Evolutionary conservation across 2,329 filamentous ascomycete genomes (phyloP).

Genomic region (Gremmenia infestans): DNA sequence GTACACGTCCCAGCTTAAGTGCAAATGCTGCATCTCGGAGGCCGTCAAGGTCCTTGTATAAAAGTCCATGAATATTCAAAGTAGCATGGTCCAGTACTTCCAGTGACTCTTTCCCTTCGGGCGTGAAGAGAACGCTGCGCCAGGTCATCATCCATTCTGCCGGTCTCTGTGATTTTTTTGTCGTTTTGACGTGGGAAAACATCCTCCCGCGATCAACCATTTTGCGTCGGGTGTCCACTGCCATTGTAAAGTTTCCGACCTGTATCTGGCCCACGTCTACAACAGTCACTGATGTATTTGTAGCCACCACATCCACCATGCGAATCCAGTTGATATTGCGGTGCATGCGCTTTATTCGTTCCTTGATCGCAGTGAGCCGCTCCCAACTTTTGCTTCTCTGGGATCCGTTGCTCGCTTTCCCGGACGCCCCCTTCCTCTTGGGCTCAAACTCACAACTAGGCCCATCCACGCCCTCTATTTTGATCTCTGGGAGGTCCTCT

Average conservation of each 20-base stretch:
- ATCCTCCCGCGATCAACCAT: constrained; percentile 86
- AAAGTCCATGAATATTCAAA: constrained; percentile 84
- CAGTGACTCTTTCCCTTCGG: constrained; percentile 75
- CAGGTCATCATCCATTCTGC: constrained; percentile 92
- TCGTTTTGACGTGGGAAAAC: constrained; percentile 72
- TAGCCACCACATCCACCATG: constrained; percentile 82
- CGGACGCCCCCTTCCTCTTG: constrained; percentile 17
- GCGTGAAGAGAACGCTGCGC: constrained; percentile 82
- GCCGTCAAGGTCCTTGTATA: constrained; percentile 81
- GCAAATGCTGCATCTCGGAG: constrained; percentile 86
- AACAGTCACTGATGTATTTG: constrained; percentile 71
- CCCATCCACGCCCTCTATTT: constrained; percentile 21
- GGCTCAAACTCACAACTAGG: constrained; percentile 17
- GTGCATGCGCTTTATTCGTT: constrained; percentile 81
- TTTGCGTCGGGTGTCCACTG: constrained; percentile 86
- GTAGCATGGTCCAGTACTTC: constrained; percentile 86
- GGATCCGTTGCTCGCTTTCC: constrained; percentile 26
- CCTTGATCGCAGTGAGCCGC: constrained; percentile 71
- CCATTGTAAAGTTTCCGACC: constrained; percentile 76
- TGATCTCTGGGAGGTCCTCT: constrained; percentile 10
- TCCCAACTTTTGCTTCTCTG: constrained; percentile 73
- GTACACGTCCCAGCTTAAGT: constrained; percentile 84
- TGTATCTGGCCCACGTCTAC: constrained; percentile 80
- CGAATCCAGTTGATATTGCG: constrained; percentile 82
- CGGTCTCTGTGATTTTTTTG: constrained; percentile 60